Evolutionary conservation across 345 rosid genomes (phyloP).

Genomic region (Erysimum cheiranthoides): DNA sequence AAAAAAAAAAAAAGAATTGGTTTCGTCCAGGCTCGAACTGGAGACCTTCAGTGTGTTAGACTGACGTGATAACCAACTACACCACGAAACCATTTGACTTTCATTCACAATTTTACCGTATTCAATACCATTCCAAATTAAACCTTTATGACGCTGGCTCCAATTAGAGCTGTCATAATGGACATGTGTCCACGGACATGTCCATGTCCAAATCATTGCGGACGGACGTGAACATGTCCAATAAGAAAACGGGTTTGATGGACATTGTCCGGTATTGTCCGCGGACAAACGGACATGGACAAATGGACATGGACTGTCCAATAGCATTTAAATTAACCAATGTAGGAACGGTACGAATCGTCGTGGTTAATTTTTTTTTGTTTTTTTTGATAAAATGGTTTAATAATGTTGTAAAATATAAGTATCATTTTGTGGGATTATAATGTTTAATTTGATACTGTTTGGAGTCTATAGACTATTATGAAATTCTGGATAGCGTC

Average conservation of each 20-base stretch:
- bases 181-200: too few species aligned
- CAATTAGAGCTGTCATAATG: too few species aligned
- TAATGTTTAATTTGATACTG: background rate
- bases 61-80: conserved; percentile 99
- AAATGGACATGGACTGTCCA: too few species aligned
- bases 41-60: conserved; percentile 99
- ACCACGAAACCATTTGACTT: conserved; percentile 70
- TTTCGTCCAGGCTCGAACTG: conserved; percentile 80
- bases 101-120: fast-evolving
- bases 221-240: too few species aligned
- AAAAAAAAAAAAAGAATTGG: background rate
- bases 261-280: too few species aligned
- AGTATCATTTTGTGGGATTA: background rate
- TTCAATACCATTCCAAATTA: background rate
- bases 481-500: background rate
- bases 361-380: background rate
- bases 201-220: too few species aligned
- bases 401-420: background rate
- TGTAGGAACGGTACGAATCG: background rate
- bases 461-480: background rate
- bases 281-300: too few species aligned
- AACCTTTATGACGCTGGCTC: too few species aligned
- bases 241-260: too few species aligned
- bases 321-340: too few species aligned
- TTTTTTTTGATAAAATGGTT: background rate